Base-by-base conservation (phyloP, 768 basidiomycete species). In the Lactarius deliciosus region DNA sequence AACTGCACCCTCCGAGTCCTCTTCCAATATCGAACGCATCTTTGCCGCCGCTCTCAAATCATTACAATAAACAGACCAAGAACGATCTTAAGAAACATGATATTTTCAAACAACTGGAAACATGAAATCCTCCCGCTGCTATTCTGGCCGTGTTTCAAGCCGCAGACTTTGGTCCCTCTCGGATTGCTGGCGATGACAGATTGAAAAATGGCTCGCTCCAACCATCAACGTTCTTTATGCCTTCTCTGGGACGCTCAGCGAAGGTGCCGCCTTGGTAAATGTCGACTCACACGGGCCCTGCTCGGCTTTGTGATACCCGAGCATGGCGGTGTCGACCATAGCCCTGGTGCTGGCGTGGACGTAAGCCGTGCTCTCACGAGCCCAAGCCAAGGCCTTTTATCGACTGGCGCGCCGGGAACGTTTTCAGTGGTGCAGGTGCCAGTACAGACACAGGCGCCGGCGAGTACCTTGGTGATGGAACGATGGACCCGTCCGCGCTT, bases 401-500 rank as follows among this genome's bases (percentile, higher is more conserved):
- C 6, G 47, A 50, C 30, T 63, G 65, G 65, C n/a, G 15, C 5
- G 34, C 30, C 15, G 61, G 25, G 10, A 25, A 41, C 2, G 38
- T 62, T 13, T 3, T 55, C 13, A 8, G 61, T 30, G 28, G 16
- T 50, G 11, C 57, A 1, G 47, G 41, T 18, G 15, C 41, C 18
- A 41, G 41, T 54, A 38, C 34, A 7, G 30, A 25, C 25, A 38
- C 25, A 38, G 47, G 10, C 5, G 16, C 20, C n/a, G 34, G 40
- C 1, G 66, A 68, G 34, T 57, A 63, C 11, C 28, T 32, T 9
- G 69, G 69, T 1, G 60, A 68, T 4, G 66, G 66, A 8, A 70
- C 69, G 36, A 70, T 70, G 25, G 69, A 70, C 43, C 67, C 69
- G 0, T 61, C 69, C 4, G 36, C 68, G 8, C 69, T 70, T 10